phyloP scores from a whole-genome alignment of 495 filamentous ascomycete species.

The Neurospora sp. region DNA sequence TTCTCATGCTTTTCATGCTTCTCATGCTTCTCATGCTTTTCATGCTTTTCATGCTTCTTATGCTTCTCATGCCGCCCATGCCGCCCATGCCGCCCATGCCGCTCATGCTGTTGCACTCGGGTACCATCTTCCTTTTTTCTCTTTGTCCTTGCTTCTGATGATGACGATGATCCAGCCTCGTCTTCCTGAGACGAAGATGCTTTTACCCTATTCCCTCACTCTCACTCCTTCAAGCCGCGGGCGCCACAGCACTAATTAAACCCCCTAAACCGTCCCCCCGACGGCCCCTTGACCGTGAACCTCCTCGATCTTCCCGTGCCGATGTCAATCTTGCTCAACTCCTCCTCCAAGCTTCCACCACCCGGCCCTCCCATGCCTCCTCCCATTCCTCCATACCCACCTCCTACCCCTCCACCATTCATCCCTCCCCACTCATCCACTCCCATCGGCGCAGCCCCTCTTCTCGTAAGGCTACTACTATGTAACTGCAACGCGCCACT shows the following conservation, averaged over 20 bases:
- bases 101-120: not conserved
- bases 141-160: not conserved
- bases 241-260: not conserved
- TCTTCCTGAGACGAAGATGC: not conserved
- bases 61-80: not conserved
- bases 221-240: not conserved
- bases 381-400: constrained; percentile 2
- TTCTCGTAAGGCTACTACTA: constrained; percentile 18
- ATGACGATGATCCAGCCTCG: not conserved
- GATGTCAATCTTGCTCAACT: constrained; percentile 77
- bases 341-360: constrained; percentile 52
- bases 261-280: not conserved
- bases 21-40: too few species aligned
- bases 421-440: not conserved
- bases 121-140: not conserved
- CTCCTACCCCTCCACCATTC: not conserved
- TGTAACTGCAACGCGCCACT: constrained; percentile 32
- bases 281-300: not conserved
- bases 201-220: not conserved
- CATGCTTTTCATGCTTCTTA: too few species aligned
- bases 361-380: constrained; percentile 23
- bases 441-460: not conserved
- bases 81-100: too few species aligned
- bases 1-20: not conserved
- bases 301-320: constrained; percentile 40